Evolutionary conservation across 169 alveolate genomes (phyloP), one percentile per base, ranked within the genome.

Genomic region (Plasmodium sp.): DNA sequence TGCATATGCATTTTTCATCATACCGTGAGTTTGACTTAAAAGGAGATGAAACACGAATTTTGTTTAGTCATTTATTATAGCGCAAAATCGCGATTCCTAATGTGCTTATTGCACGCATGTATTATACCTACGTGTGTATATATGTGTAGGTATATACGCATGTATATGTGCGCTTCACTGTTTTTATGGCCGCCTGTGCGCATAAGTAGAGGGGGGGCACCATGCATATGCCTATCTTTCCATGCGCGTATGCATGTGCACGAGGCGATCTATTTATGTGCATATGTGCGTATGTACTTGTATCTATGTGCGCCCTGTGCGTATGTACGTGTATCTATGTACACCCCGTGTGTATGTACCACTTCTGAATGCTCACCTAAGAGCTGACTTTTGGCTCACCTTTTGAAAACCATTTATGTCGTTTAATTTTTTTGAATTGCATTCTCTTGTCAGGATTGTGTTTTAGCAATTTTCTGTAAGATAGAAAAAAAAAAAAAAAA

Each of bases 391-490:
- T 41, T 90, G 54, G 82, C 34, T 80, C 18, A 88, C 31, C 36
- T 18, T 90, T 90, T 90, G 90, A 18, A 90, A 90, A 90, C 94
- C 94, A 90, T 79, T 31, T 90, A 90, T 90, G 94, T 90, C 74
- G 72, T 80, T 58, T 90, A 56, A 90, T 90, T 79, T 58, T 90
- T 90, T 79, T 90, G 83, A 90, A 90, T 80, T 90, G 91, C 75
- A 90, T 90, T 90, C 94, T 90, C 74, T 90, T 81, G 84, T 90
- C 85, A 62, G 86, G 94, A 67, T 80, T 80, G 48, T 80, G 81
- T 41, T 90, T 80, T 67, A 90, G 90, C 79, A 90, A 71, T 31
- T 90, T 80, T 58, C 94, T 90, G 82, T 39, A 80, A 75, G 0
- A 34, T 5, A 36, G 22, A 75, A 75, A 75, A 75, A 75, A 34